Conservation (phyloP, 1,284 basidiomycete species). For the Ceratobasidium sp. region DNA sequence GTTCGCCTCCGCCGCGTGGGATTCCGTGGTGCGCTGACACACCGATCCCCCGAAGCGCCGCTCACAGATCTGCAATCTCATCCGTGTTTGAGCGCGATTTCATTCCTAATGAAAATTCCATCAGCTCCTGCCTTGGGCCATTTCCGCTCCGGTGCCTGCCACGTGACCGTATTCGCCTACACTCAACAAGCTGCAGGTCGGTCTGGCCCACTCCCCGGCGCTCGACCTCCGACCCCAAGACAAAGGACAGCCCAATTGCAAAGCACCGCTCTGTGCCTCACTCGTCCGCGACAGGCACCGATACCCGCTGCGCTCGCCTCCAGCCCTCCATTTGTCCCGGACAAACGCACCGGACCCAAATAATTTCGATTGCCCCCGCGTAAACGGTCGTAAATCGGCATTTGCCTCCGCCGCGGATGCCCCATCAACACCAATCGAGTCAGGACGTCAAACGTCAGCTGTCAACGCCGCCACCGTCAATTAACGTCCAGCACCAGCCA, state of each 20-base stretch:
- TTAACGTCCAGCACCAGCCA: neutral
- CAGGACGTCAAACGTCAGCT: constrained; percentile 26
- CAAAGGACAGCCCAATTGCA: neutral
- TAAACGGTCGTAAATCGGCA: neutral
- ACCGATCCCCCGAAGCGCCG: neutral
- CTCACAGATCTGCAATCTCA: constrained; percentile 13
- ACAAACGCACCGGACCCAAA: neutral
- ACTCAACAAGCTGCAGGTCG: neutral
- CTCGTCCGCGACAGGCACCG: constrained; percentile 19
- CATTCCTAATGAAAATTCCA: neutral
- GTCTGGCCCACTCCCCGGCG: constrained; percentile 4
- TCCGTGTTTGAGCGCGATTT: constrained; percentile 1
- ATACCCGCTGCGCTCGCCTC: too few relatives aligned
- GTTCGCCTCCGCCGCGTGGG: constrained; percentile 34
- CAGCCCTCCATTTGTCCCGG: too few relatives aligned
- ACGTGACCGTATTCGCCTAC: constrained; percentile 14
- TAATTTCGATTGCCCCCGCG: neutral
- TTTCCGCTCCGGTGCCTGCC: constrained; percentile 31
- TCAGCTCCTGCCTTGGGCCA: constrained; percentile 9
- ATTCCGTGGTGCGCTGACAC: constrained; percentile 27
- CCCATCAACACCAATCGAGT: constrained; percentile 15
- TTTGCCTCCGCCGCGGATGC: neutral
- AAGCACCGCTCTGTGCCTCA: neutral
- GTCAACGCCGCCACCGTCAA: constrained; percentile 27
- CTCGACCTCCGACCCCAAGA: neutral